Base-by-base conservation (phyloP, 2,329 filamentous ascomycete species). In the Gaeumannomyces tritici region DNA sequence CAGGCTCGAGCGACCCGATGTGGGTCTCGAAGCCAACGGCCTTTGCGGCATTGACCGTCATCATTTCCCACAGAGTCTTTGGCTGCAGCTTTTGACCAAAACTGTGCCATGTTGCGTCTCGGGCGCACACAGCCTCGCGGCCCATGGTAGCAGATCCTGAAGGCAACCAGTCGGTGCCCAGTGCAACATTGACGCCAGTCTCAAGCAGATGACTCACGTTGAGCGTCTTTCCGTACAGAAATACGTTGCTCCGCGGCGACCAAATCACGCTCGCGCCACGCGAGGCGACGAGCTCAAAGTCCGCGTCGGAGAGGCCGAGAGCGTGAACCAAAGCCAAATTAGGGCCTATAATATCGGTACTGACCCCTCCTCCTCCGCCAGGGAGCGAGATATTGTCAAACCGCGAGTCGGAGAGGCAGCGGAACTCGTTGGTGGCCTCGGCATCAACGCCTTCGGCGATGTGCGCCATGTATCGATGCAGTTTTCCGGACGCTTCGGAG, bases 31-130 rank as follows among this genome's bases (percentile, higher is more conserved):
- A 70, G 11, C 75, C 73, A 1, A 73, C 70, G 0, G 76, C 76
- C 61, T 70, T 69, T 1, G 77, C 78, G 0, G 75, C 77, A n/a
- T 75, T 73, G 63, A 78, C 72, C 0, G 77, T 81, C 8, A 73
- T 77, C 62, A 80, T 72, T 55, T 71, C 65, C 70, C 70, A 72
- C 1, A 71, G 31, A 12, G 63, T 63, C 63, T 69, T 69, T 4
- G 70, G 54, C 56, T 61, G 35, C 2, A 71, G 35, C 1, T 61
- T 28, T 1, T 61, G 26, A 26, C 62, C 65, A 62, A 65, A 68
- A 47, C 64, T 63, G 12, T 64, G 61, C 12, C 63, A 33, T 29
- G 61, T 66, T 0, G 63, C 66, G 4, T 63, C 61, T 1, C 59
- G 61, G 4, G 63, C 67, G 59, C 68, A 70, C 4, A 64, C 62